Base-by-base conservation (phyloP, 352 stramenopile species). In the Pythium plurisporium region DNA sequence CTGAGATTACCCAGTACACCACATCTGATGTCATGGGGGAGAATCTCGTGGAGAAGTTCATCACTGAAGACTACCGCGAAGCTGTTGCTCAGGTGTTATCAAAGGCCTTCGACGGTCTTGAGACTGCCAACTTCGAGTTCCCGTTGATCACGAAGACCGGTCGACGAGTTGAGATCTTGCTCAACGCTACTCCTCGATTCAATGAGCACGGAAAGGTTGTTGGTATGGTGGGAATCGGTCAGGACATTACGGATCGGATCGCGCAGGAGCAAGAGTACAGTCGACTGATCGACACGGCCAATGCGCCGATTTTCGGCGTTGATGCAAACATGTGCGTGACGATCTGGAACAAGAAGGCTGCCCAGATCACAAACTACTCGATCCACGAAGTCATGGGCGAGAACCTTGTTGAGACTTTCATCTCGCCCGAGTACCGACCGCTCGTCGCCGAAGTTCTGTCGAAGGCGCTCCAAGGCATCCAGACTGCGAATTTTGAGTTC, bases 341-440 rank as follows among this genome's bases (percentile, higher is more conserved):
- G 12, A 82, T 92, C 14, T 97, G 96, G 69, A 98, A 98, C 66
- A 86, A 96, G 37, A 96, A 96, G 65, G 90, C 86, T 0, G 73
- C 79, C 23, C 84, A 89, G 53, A 82, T 92, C 42, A 97, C 84
- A 33, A 91, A 95, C 49, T 98, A 93, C 60, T 73, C 68, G 36
- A 83, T 86, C 10, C 72, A 85, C 6, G 91, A 98, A 65, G 87
- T 94, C 9, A 87, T 96, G 69, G 91, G 85, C 22, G 65, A 75
- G 19, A 67, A 89, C 10, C 61, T 97, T 6, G 80, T 96, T 23
- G 71, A 84, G 7, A 76, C 74, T 15, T 74, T 97, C 50, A 91
- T 97, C 53, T 68, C 76, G 0, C 72, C 84, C 43, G 73, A 89
- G 41, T 82, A 87, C 58, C 73, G 79, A n/a, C 66, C 69, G 3